Percentiles rank a stretch among this genome's conserved stretches.
Conservation (phyloP, 139 green algal species). For the Diplosphaera chodatii region DNA sequence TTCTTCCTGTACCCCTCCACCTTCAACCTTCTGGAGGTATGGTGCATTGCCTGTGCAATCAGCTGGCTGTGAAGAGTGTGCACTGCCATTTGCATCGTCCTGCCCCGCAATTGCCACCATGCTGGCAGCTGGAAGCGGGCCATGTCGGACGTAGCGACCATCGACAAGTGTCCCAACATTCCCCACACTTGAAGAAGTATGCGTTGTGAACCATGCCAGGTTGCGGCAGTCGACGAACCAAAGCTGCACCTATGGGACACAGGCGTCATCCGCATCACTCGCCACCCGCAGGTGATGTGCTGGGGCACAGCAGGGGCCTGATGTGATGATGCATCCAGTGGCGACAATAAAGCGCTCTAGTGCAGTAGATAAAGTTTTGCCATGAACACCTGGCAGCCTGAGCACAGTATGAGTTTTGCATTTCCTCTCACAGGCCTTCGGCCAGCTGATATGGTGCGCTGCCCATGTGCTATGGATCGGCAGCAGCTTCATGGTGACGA, state of each 20-base stretch:
- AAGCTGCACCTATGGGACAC: constrained; percentile 98
- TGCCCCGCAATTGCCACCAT: neutral
- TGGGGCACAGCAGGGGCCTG: too few species aligned
- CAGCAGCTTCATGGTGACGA: constrained; percentile 84
- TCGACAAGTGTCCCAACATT: too few species aligned
- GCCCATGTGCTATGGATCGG: constrained; percentile 92
- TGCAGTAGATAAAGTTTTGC: too few species aligned
- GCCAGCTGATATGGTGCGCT: constrained; percentile 81
- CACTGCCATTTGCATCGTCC: neutral
- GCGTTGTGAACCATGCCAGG: constrained; percentile 24
- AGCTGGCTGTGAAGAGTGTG: too few species aligned
- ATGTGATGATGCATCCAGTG: too few species aligned
- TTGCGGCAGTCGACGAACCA: constrained; percentile 91
- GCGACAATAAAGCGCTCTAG: too few species aligned
- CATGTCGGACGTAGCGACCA: too few species aligned
- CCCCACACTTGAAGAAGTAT: too few species aligned
- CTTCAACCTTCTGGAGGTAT: constrained; percentile 95
- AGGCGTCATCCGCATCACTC: constrained; percentile 89
- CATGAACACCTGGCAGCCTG: too few species aligned
- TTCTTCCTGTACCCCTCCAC: constrained; percentile 99
- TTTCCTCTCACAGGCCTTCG: constrained; percentile 33
- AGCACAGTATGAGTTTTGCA: too few species aligned
- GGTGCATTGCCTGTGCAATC: too few species aligned
- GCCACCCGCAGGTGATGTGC: constrained; percentile 60
- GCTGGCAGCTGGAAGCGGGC: too few species aligned